phyloP scores from a whole-genome alignment of 1,284 basidiomycete species.

The Fomitopsis betulina region DNA sequence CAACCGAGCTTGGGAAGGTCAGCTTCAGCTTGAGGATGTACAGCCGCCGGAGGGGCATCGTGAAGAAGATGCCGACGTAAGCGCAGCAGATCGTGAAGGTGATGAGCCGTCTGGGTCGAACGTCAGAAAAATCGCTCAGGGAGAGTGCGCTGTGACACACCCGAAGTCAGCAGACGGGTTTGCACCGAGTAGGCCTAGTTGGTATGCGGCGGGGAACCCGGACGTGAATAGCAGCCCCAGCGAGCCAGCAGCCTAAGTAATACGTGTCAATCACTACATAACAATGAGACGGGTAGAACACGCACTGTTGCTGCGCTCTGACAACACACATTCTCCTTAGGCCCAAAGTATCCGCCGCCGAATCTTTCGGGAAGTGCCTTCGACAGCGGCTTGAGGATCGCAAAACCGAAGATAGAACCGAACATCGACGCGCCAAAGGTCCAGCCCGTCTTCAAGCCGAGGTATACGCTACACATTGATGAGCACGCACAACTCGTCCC shows the following conservation, averaged over 20 bases:
- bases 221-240: conserved; percentile 10
- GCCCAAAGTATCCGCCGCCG: conserved; percentile 11
- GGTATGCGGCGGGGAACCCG: conserved; percentile 11
- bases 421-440: conserved; percentile 13
- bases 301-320: conserved; percentile 11
- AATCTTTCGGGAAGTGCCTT: conserved; percentile 10
- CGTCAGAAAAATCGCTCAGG: not conserved
- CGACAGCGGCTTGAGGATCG: conserved; percentile 2
- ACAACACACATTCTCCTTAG: conserved; percentile 12
- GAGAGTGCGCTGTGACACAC: not conserved
- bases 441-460: conserved; percentile 10
- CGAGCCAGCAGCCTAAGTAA: conserved; percentile 6
- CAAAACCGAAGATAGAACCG: conserved; percentile 3
- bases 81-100: conserved; percentile 35
- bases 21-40: conserved; percentile 45
- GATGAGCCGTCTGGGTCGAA: conserved; percentile 6
- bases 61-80: conserved; percentile 64
- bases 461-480: conserved; percentile 2
- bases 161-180: conserved; percentile 8
- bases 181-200: conserved; percentile 8
- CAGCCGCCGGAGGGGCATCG: conserved; percentile 45
- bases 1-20: conserved; percentile 62
- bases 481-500: no score
- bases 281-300: not conserved
- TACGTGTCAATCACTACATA: no score